phyloP scores from a whole-genome alignment of 495 filamentous ascomycete genomes.

The Stereocaulon alpinum region DNA sequence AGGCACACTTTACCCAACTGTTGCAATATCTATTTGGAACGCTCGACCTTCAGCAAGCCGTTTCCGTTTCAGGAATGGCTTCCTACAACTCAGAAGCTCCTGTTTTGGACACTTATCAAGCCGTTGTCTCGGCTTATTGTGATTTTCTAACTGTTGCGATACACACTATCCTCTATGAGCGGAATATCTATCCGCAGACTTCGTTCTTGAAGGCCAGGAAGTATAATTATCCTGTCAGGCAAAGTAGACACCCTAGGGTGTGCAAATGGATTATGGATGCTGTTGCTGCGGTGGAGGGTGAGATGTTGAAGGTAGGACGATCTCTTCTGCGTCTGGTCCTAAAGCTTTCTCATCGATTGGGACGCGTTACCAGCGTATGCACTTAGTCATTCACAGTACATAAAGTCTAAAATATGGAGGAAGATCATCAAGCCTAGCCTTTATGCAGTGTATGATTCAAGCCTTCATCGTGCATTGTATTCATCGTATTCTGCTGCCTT shows the following conservation, averaged over 20 bases:
- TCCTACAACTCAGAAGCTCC: slow-evolving; percentile 20
- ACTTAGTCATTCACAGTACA: too few relatives aligned
- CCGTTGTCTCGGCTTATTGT: slow-evolving; percentile 49
- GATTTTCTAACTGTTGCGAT: slow-evolving; percentile 80
- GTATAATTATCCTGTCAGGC: slow-evolving; percentile 83
- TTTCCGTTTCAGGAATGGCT: slow-evolving; percentile 9
- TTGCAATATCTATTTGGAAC: too few relatives aligned
- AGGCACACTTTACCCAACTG: too few relatives aligned
- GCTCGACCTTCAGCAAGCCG: neutral
- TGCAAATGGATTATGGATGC: slow-evolving; percentile 86
- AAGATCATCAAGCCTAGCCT: too few relatives aligned
- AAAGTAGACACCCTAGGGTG: slow-evolving; percentile 81
- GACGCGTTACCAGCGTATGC: neutral
- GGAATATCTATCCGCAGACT: slow-evolving; percentile 65
- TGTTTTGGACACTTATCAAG: slow-evolving; percentile 32
- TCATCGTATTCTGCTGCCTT: too few relatives aligned
- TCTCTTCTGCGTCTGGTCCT: neutral
- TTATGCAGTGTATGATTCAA: too few relatives aligned
- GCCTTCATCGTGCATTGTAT: too few relatives aligned
- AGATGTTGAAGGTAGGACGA: slow-evolving; percentile 53
- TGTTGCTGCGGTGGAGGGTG: slow-evolving; percentile 59
- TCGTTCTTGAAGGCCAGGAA: slow-evolving; percentile 75
- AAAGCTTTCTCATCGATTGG: neutral
- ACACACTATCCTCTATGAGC: slow-evolving; percentile 88
- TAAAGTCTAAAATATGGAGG: too few relatives aligned